Conservation (phyloP, 257 asterid species). For the Ehretia macrophylla region DNA sequence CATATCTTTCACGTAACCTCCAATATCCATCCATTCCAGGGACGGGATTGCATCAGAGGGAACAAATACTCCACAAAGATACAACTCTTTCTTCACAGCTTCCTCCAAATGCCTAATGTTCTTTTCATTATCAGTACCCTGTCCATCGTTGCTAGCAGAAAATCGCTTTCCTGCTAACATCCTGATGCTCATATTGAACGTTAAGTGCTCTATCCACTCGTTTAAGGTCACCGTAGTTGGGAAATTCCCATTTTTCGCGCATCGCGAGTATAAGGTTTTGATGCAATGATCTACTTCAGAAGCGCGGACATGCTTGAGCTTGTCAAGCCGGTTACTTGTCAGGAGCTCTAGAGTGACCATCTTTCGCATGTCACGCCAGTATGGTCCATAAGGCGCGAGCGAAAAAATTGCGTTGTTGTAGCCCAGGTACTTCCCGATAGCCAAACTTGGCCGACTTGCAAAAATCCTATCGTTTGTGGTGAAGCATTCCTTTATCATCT, state of each 20-base stretch:
- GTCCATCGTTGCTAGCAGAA: background rate
- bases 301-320: conserved; percentile 33
- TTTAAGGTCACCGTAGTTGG: conserved; percentile 18
- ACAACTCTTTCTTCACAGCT: conserved; percentile 33
- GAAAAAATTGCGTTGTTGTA: conserved; percentile 33
- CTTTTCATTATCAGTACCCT: background rate
- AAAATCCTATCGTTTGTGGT: conserved; percentile 46
- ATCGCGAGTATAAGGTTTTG: conserved; percentile 20
- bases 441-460: conserved; percentile 37
- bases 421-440: conserved; percentile 31
- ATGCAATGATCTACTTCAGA: conserved; percentile 29
- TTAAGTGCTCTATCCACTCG: conserved; percentile 37
- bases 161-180: conserved; percentile 42
- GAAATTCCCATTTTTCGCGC: background rate
- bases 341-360: conserved; percentile 45
- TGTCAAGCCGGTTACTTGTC: conserved; percentile 32
- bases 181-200: conserved; percentile 31
- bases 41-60: conserved; percentile 50
- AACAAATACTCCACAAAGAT: conserved; percentile 44
- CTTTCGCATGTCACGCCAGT: conserved; percentile 53
- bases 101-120: conserved; percentile 26
- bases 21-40: conserved; percentile 56
- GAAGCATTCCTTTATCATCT: conserved; percentile 45
- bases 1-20: conserved; percentile 46
- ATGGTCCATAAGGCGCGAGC: conserved; percentile 47